Evolutionary conservation across 2,329 filamentous ascomycete species (phyloP).

Genomic region (Fusarium oligoseptatum): DNA sequence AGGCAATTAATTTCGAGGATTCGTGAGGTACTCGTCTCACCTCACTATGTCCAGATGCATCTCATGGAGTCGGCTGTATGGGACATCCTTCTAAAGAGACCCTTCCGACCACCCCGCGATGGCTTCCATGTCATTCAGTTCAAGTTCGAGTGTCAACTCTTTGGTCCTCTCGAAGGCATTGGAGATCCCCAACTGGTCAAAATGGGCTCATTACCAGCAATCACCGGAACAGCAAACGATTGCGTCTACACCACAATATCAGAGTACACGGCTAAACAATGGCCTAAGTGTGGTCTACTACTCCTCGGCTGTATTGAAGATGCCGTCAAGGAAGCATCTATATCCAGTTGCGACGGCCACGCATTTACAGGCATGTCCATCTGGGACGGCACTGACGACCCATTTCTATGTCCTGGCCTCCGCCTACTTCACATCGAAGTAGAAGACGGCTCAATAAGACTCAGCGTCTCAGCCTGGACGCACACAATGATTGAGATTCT

Average conservation of each 20-base stretch:
- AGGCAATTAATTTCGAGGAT: constrained; percentile 48
- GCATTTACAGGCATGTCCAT: constrained; percentile 52
- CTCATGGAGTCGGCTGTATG: constrained; percentile 55
- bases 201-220: constrained; percentile 48
- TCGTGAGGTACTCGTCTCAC: constrained; percentile 49
- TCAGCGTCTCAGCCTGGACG: constrained; percentile 53
- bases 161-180: constrained; percentile 47
- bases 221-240: constrained; percentile 53
- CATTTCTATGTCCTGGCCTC: constrained; percentile 47
- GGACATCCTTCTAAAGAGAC: constrained; percentile 51
- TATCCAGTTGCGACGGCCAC: constrained; percentile 41
- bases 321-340: constrained; percentile 48
- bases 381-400: constrained; percentile 51
- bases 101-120: constrained; percentile 49
- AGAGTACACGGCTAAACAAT: constrained; percentile 50
- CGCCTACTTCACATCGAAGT: constrained; percentile 53
- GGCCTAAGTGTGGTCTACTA: constrained; percentile 50
- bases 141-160: constrained; percentile 52
- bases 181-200: constrained; percentile 48
- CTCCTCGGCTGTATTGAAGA: constrained; percentile 51
- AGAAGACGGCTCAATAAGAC: constrained; percentile 49
- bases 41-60: constrained; percentile 54
- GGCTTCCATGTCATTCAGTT: constrained; percentile 54
- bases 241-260: constrained; percentile 51
- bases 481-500: constrained; percentile 53